These are phyloP conservation scores for Perkinsus olseni DNA, from an alignment of 169 alveolate genomes.

Conservation along the genomic window DNA sequence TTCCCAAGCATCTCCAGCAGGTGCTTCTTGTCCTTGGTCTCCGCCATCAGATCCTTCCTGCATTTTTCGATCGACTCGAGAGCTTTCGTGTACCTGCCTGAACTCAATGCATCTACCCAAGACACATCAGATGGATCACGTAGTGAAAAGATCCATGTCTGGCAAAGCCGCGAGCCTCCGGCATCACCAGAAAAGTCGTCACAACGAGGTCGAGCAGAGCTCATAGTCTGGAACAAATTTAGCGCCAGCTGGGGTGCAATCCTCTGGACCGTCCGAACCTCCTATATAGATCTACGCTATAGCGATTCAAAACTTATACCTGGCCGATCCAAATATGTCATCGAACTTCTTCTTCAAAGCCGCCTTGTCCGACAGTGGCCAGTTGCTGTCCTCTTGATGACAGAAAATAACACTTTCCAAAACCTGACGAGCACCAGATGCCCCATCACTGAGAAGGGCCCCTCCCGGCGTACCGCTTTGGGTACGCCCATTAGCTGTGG, in stretches of 20 bases:
- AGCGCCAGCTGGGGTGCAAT: no score
- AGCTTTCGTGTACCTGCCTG: conserved; percentile 39
- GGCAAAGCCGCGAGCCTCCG: no score
- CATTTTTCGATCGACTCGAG: neutral
- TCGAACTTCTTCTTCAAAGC: conserved; percentile 90
- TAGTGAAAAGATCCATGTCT: no score
- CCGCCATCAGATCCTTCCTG: conserved; percentile 37
- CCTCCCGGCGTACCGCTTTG: conserved; percentile 54
- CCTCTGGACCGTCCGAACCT: neutral
- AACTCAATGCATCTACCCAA: no score
- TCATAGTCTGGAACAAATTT: no score
- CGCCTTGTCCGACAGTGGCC: conserved; percentile 90
- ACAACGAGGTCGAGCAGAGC: neutral
- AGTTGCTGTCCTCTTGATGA: conserved; percentile 92
- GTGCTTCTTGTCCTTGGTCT: neutral
- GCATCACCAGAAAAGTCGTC: conserved; percentile 17
- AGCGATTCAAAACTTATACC: conserved; percentile 62
- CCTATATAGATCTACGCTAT: neutral
- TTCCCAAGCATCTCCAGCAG: neutral
- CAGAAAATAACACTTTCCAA: conserved; percentile 67
- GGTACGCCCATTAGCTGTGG: conserved; percentile 88
- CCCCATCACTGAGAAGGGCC: conserved; percentile 48
- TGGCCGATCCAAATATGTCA: conserved; percentile 86
- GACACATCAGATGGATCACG: no score
- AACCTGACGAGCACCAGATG: conserved; percentile 1